Conservation (phyloP, 805 yeast genomes). For the Wickerhamomyces canadensis region DNA sequence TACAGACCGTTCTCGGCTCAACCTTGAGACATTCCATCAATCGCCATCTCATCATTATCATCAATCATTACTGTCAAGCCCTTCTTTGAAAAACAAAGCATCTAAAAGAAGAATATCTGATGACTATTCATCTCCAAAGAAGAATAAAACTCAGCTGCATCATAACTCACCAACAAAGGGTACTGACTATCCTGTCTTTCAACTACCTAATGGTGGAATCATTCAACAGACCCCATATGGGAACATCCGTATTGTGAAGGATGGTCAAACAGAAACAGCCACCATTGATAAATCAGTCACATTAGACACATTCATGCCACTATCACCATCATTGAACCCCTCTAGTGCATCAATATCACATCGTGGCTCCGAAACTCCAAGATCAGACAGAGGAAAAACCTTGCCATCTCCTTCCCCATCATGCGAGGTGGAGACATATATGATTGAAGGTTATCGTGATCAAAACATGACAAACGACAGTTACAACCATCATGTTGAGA, state of each 20-base stretch:
- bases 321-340: background rate
- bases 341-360: too few relatives aligned
- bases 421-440: constrained; percentile 20
- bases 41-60: background rate
- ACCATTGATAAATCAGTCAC: constrained; percentile 13
- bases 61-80: background rate
- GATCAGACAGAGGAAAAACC: background rate
- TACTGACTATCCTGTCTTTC: constrained; percentile 20
- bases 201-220: constrained; percentile 20
- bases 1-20: background rate
- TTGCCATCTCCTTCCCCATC: constrained; percentile 16
- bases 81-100: constrained; percentile 6
- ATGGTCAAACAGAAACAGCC: constrained; percentile 16
- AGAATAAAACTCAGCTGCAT: constrained; percentile 11
- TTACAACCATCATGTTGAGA: constrained; percentile 19
- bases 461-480: constrained; percentile 13
- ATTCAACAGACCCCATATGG: constrained; percentile 24
- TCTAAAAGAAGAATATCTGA: constrained; percentile 34
- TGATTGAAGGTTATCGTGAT: constrained; percentile 23
- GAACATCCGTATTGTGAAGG: constrained; percentile 13
- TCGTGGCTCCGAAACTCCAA: background rate
- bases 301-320: constrained; percentile 8
- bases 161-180: background rate
- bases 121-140: constrained; percentile 26
- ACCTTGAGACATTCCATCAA: background rate